These are phyloP conservation scores for Saitoella complicata DNA, from an alignment of 805 yeast species.

Conservation along the genomic window DNA sequence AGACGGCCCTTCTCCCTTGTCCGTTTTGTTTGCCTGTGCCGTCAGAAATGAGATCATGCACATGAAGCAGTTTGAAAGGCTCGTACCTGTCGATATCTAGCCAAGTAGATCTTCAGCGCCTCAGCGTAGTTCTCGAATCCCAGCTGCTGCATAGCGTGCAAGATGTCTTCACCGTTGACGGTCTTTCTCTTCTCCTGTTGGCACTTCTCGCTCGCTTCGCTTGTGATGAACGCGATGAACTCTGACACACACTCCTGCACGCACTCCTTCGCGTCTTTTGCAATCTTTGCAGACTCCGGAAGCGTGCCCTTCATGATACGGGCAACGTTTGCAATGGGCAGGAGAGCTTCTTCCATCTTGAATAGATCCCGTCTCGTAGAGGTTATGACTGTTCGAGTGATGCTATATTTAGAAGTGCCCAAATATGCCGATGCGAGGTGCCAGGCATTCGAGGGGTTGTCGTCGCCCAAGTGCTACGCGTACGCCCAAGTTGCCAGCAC, in stretches of 20 bases:
- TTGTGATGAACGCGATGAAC: conserved; percentile 50
- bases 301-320: conserved; percentile 61
- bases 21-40: no score
- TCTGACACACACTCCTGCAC: conserved; percentile 58
- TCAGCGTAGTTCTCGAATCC: conserved; percentile 61
- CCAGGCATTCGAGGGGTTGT: no score
- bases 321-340: conserved; percentile 27
- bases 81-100: conserved; percentile 42
- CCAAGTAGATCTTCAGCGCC: conserved; percentile 48
- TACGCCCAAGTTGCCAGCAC: no score
- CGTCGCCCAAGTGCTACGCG: no score
- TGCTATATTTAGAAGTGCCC: no score
- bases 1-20: no score
- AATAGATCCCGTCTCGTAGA: no score
- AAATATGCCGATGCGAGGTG: no score
- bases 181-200: conserved; percentile 50
- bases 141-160: conserved; percentile 44
- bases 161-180: conserved; percentile 52
- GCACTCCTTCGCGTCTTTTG: conserved; percentile 66
- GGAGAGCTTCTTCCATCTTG: background rate
- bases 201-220: conserved; percentile 49
- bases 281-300: conserved; percentile 57
- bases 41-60: no score
- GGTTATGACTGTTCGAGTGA: no score
- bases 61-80: background rate